Conservation (phyloP, 805 yeast genomes). For the Candida jianshihensis region DNA sequence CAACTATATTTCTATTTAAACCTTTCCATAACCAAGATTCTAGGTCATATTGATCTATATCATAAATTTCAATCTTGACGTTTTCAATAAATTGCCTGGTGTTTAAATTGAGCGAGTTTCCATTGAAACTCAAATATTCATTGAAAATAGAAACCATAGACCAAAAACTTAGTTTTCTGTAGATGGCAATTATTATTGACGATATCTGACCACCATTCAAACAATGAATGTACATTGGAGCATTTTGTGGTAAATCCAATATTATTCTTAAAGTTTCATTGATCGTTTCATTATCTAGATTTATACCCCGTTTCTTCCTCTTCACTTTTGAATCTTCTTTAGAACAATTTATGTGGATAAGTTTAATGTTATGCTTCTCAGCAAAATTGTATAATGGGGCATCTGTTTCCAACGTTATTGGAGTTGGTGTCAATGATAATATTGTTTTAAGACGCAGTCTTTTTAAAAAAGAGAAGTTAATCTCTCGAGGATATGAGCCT, state of each 20-base stretch:
- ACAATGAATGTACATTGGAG: slow-evolving; percentile 82
- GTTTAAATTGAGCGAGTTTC: slow-evolving; percentile 71
- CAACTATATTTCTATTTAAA: slow-evolving; percentile 20
- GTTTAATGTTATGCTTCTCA: slow-evolving; percentile 40
- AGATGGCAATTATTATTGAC: slow-evolving; percentile 76
- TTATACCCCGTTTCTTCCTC: slow-evolving; percentile 78
- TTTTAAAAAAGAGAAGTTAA: slow-evolving; percentile 61
- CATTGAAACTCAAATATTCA: slow-evolving; percentile 65
- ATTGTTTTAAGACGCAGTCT: slow-evolving; percentile 64
- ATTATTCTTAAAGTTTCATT: slow-evolving; percentile 53
- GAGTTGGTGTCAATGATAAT: slow-evolving; percentile 72
- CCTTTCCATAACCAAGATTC: slow-evolving; percentile 29
- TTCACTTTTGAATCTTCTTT: slow-evolving; percentile 43
- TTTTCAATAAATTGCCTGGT: slow-evolving; percentile 82
- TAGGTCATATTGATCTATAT: slow-evolving; percentile 37
- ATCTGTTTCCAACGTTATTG: slow-evolving; percentile 51
- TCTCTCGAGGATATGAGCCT: slow-evolving; percentile 81
- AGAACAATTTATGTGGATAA: slow-evolving; percentile 63
- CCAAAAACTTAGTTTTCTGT: slow-evolving; percentile 82
- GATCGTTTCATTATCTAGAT: slow-evolving; percentile 62
- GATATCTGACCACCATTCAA: slow-evolving; percentile 86
- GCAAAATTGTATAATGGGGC: slow-evolving; percentile 47
- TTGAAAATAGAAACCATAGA: slow-evolving; percentile 79
- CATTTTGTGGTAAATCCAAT: slow-evolving; percentile 42
- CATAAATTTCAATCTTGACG: slow-evolving; percentile 60